Percentiles rank a stretch among this genome's conserved stretches.
Conservation (phyloP, 495 filamentous ascomycete species). For the Hypoxylon fuscum region DNA sequence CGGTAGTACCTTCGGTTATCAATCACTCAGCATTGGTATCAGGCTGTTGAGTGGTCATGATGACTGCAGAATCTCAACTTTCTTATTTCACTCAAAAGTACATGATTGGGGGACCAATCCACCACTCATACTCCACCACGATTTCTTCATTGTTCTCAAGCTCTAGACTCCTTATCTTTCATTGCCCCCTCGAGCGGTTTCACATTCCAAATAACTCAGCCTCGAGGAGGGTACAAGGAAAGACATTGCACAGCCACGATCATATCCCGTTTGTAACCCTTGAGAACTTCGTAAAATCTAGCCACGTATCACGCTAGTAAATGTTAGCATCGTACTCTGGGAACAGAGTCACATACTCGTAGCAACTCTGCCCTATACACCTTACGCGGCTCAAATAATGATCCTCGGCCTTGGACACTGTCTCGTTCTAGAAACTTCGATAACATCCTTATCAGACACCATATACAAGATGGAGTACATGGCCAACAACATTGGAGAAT, state of each 20-base stretch:
- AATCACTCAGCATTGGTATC: not conserved
- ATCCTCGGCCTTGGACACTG: not conserved
- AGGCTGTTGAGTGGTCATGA: not conserved
- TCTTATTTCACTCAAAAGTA: not conserved
- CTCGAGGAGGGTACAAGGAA: too few relatives aligned
- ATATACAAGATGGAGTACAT: too few relatives aligned
- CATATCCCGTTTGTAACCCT: too few relatives aligned
- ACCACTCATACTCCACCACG: too few relatives aligned
- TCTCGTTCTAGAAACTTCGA: slow-evolving; percentile 5
- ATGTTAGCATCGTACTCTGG: not conserved
- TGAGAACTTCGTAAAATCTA: too few relatives aligned
- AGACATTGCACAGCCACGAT: too few relatives aligned
- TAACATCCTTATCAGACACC: not conserved
- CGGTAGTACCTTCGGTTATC: not conserved
- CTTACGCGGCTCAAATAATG: not conserved
- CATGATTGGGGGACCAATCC: too few relatives aligned
- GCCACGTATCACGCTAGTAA: not conserved
- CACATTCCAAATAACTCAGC: too few relatives aligned
- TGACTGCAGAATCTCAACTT: not conserved
- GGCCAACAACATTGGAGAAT: too few relatives aligned
- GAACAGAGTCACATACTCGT: not conserved
- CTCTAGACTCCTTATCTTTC: too few relatives aligned
- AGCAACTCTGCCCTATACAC: not conserved
- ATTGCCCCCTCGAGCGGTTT: too few relatives aligned
- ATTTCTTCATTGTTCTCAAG: too few relatives aligned